Evolutionary conservation across 371 early-diverging fungal genomes (phyloP), one percentile per base, ranked within the genome.

Genomic region (Mortierella sp.): DNA sequence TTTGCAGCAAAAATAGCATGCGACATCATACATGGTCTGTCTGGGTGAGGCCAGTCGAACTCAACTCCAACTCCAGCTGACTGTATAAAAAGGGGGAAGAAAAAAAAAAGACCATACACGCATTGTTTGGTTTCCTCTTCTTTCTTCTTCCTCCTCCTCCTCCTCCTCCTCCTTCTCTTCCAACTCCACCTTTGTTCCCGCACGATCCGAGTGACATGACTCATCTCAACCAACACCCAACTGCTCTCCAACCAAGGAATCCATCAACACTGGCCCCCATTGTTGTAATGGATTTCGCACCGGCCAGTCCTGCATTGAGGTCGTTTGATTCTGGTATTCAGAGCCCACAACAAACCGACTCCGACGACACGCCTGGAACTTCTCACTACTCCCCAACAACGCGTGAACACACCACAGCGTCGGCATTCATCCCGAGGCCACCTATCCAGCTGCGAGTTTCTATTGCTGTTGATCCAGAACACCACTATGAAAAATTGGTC

Each of bases 401-500:
- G 13, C 55, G 31, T 38, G 44, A 54, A 47, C n/a, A 19, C 9
- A 9, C 68, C 42, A 38, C 34, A 38, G 42, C 42, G 24, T 19
- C 68, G 9, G 47, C 11, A 5, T 47, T 26, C 50, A 31, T 55
- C 45, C 63, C 68, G 9, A 45, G 72, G 24, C 60, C 80, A 5
- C 78, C 86, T 0, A 55, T 82, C 14, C 86, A 86, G 13, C 65
- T 86, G 19, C 57, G 86, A 31, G 82, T 80, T 16, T 86, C 86
- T 1, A 80, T 86, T 19, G 38, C 73, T 3, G 54, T 86, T 8
- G 86, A 86, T 58, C 80, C 80, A 2, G 82, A 82, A 42, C 86
- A 80, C 13, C 75, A 82, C 28, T 31, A 80, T 8, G 71, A 79
- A 24, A 86, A 75, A 44, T 72, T 86, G 10, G 76, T 82, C 38